Base-by-base conservation (phyloP, 2,329 filamentous ascomycete species). In the Pestalotiopsis sp. region DNA sequence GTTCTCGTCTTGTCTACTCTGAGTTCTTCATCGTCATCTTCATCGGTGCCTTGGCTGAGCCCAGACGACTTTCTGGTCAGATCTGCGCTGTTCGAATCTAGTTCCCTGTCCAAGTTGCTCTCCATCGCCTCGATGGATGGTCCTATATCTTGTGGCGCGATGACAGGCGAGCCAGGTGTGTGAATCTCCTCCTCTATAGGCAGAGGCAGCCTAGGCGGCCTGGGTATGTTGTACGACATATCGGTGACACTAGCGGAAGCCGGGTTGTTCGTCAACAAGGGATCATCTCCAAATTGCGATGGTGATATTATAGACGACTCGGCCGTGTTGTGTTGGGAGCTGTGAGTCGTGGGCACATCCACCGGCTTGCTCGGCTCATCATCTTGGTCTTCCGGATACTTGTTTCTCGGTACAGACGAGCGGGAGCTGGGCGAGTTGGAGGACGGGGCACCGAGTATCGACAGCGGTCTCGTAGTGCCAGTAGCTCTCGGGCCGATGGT, bases 101-200 rank as follows among this genome's bases (percentile, higher is more conserved):
- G 82, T 65, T 89, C 86, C 20, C 65, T 66, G 12, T 66, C 65
- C n/a, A 68, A 23, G 20, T 87, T 83, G 11, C 82, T 78, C 57
- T 87, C 82, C n/a, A 86, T 78, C 66, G 88, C 85, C 5, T 86
- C 87, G 70, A 90, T 78, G 2, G 80, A 80, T 70, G 83, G 85
- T 68, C 78, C 78, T 65, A 78, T 79, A 78, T 93, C 91, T 36
- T 90, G 86, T 1, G 94, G 88, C 6, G 92, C 90, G 71, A 95
- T 89, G 72, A 97, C 95, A 66, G 95, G 95, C 59, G 95, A 98
- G 31, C 95, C 95, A 1, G 95, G 95, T 1, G 92, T 94, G 74
- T 96, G 91, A 14, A 93, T 88, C 78, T 97, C 94, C 83, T 98
- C 93, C 75, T 97, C 94, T 75, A 98, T 98, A 67, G 95, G 95